Percentiles rank a stretch among this genome's conserved stretches.
phyloP scores from a whole-genome alignment of 164 flowering plant genomes.

The Magnolia changhungtana region DNA sequence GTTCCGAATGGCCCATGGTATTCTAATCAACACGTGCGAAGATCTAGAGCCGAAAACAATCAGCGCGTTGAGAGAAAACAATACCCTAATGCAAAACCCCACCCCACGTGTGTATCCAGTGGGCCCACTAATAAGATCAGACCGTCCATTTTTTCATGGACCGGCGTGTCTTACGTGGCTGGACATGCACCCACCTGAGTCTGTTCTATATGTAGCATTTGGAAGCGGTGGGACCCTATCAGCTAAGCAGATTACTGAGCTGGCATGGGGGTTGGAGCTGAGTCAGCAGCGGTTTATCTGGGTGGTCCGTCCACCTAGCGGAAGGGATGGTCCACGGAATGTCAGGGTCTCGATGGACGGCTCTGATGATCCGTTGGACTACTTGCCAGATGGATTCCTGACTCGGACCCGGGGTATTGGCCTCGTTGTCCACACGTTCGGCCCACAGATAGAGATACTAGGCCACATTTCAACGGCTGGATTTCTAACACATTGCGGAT shows the following conservation, averaged over 20 bases:
- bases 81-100: background rate
- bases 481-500: slow-evolving; percentile 55
- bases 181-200: slow-evolving; percentile 34
- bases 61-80: slow-evolving; percentile 5
- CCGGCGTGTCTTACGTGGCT: slow-evolving; percentile 36
- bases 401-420: slow-evolving; percentile 34
- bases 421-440: slow-evolving; percentile 40
- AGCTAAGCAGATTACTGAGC: slow-evolving; percentile 30
- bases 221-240: slow-evolving; percentile 54
- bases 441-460: slow-evolving; percentile 38
- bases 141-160: slow-evolving; percentile 7
- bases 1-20: slow-evolving; percentile 3
- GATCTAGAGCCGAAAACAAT: slow-evolving; percentile 5
- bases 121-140: slow-evolving; percentile 7
- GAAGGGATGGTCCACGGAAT: background rate
- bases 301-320: slow-evolving; percentile 34
- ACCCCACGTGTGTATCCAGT: slow-evolving; percentile 11
- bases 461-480: slow-evolving; percentile 39
- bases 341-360: slow-evolving; percentile 14
- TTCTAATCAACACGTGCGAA: slow-evolving; percentile 11
- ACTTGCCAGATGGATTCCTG: slow-evolving; percentile 45
- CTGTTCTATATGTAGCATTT: slow-evolving; percentile 41
- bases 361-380: slow-evolving; percentile 12
- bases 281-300: slow-evolving; percentile 45
- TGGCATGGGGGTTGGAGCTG: slow-evolving; percentile 49